Percentiles rank a stretch among this genome's conserved stretches.
phyloP scores from a whole-genome alignment of 2,329 filamentous ascomycete species.

The Aureobasidium sp. region DNA sequence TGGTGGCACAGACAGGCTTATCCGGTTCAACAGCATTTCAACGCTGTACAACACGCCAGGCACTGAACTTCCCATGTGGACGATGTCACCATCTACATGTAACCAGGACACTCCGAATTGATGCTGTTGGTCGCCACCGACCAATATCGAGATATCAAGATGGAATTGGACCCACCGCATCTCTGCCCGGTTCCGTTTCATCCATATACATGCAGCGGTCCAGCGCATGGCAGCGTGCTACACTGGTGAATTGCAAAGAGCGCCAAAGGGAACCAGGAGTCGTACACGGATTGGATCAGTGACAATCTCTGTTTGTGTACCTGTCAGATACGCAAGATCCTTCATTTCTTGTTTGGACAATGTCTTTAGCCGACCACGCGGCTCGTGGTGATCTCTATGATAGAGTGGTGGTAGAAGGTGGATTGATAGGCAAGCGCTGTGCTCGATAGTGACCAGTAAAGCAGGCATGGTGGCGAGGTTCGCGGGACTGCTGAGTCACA shows the following conservation, averaged over 20 bases:
- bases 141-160: neutral
- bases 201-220: neutral
- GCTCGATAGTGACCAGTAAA: too few species aligned
- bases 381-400: neutral
- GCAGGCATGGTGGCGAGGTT: too few species aligned
- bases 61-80: neutral
- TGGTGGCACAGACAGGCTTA: conserved; percentile 1
- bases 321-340: neutral
- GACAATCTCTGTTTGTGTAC: neutral
- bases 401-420: too few species aligned
- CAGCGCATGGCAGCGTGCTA: neutral
- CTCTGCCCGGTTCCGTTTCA: neutral
- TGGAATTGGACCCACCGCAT: neutral
- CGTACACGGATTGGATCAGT: neutral
- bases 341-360: too few species aligned
- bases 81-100: neutral
- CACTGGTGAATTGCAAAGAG: neutral
- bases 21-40: conserved; percentile 6
- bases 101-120: neutral
- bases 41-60: neutral
- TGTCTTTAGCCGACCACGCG: neutral
- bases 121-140: neutral
- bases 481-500: too few species aligned
- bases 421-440: too few species aligned
- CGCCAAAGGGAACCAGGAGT: neutral